Evolutionary conservation across 1,284 basidiomycete species (phyloP).

Genomic region (Cystobasidium slooffiae): DNA sequence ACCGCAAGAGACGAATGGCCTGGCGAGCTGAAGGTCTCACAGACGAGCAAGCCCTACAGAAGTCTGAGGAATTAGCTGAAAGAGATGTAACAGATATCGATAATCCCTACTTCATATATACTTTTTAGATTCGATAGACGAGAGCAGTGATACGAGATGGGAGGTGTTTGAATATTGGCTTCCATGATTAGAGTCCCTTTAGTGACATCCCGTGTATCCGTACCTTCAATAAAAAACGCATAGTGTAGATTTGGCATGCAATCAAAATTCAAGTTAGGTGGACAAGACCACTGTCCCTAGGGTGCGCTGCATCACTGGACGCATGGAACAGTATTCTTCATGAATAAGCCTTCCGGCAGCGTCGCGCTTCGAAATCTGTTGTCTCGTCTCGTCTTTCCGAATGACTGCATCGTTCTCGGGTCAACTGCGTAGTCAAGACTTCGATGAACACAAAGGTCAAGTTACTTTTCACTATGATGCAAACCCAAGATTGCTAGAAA

Average conservation of each 20-base stretch:
- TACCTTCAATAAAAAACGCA: no score
- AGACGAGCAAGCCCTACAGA: conserved; percentile 14
- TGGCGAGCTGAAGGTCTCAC: conserved; percentile 22
- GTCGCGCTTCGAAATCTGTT: no score
- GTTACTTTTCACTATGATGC: conserved; percentile 19
- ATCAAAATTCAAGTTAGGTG: no score
- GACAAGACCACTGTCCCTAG: no score
- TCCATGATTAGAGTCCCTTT: neutral
- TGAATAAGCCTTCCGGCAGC: no score
- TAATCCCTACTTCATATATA: conserved; percentile 35
- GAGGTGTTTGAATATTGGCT: neutral
- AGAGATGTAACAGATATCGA: conserved; percentile 34
- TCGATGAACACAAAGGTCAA: neutral
- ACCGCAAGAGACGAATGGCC: neutral
- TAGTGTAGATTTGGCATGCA: no score
- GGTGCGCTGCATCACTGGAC: no score
- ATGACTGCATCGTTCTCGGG: no score
- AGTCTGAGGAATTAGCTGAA: conserved; percentile 11
- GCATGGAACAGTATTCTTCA: no score
- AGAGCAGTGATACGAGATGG: neutral
- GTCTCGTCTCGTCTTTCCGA: no score
- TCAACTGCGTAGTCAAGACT: neutral
- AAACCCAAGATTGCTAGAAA: conserved; percentile 18
- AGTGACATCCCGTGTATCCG: no score
- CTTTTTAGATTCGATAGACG: neutral